A percentile compares a stretch with the other conserved stretches of the same genome.
Evolutionary conservation across 176 grass and related monocot genomes (phyloP).

Genomic region (Avena eriantha): DNA sequence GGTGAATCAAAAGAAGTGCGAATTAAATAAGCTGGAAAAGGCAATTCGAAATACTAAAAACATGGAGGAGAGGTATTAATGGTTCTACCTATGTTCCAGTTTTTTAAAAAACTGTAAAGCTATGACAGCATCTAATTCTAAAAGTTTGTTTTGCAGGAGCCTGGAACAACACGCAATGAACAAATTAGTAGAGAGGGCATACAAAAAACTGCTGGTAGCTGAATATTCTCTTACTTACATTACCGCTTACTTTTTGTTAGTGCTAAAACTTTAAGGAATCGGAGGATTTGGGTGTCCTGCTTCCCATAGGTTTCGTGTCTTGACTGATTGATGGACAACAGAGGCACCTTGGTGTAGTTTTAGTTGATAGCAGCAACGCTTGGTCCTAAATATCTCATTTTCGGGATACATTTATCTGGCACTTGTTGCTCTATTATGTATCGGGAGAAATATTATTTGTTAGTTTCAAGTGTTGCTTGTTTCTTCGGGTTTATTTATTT

Average conservation of each 20-base stretch:
- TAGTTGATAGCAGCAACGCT: background rate
- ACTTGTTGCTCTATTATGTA: background rate
- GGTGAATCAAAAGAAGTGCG: constrained; percentile 57
- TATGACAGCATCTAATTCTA: constrained; percentile 29
- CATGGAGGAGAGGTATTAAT: constrained; percentile 65
- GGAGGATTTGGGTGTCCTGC: constrained; percentile 8
- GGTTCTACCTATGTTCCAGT: constrained; percentile 8
- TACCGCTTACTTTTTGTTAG: constrained; percentile 17
- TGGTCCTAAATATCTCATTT: constrained; percentile 20
- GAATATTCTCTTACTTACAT: constrained; percentile 47
- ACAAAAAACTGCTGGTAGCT: constrained; percentile 67
- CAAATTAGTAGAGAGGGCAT: constrained; percentile 70
- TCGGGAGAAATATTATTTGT: background rate
- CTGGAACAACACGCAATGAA: constrained; percentile 65
- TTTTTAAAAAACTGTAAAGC: constrained; percentile 17
- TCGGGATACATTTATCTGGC: background rate
- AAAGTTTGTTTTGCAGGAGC: constrained; percentile 55
- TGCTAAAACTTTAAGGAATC: constrained; percentile 2
- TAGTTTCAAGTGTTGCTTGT: background rate
- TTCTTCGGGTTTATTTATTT: background rate
- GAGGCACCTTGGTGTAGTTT: background rate
- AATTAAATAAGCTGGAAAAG: constrained; percentile 60
- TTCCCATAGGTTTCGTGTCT: background rate
- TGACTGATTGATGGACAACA: background rate
- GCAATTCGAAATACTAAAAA: constrained; percentile 60